A percentile compares a stretch with the other conserved stretches of the same genome.
Evolutionary conservation across 331 rosid genomes (phyloP).

Genomic region (Stylosanthes scabra): DNA sequence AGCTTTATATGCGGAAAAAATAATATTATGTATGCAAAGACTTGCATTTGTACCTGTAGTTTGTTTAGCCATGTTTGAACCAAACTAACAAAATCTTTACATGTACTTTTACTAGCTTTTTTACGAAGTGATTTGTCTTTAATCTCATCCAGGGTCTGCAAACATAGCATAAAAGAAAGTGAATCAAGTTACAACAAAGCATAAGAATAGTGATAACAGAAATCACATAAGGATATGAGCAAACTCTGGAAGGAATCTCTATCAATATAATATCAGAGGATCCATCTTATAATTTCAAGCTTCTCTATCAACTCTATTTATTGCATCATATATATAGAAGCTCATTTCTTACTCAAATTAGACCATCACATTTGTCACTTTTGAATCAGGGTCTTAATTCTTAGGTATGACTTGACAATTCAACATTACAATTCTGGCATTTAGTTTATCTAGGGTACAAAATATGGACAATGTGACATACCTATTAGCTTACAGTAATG

Average conservation of each 20-base stretch:
- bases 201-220: neutral
- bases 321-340: neutral
- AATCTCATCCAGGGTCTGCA: conserved; percentile 82
- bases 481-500: neutral
- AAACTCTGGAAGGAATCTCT: conserved; percentile 2
- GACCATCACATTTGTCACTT: conserved; percentile 20
- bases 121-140: conserved; percentile 63
- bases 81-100: conserved; percentile 81
- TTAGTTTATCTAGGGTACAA: neutral
- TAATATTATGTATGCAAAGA: conserved; percentile 11
- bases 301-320: conserved; percentile 24
- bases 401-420: conserved; percentile 9
- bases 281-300: conserved; percentile 19
- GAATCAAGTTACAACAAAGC: conserved; percentile 27
- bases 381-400: conserved; percentile 15
- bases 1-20: neutral
- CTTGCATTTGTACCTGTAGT: conserved; percentile 62
- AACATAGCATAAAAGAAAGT: conserved; percentile 25
- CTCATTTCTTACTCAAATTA: conserved; percentile 14
- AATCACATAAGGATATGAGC: conserved; percentile 5
- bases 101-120: conserved; percentile 64
- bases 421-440: neutral
- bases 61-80: conserved; percentile 78
- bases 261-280: neutral
- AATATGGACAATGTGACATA: neutral